phyloP scores from a whole-genome alignment of 2,329 filamentous ascomycete species.

The Fusarium robinianum region DNA sequence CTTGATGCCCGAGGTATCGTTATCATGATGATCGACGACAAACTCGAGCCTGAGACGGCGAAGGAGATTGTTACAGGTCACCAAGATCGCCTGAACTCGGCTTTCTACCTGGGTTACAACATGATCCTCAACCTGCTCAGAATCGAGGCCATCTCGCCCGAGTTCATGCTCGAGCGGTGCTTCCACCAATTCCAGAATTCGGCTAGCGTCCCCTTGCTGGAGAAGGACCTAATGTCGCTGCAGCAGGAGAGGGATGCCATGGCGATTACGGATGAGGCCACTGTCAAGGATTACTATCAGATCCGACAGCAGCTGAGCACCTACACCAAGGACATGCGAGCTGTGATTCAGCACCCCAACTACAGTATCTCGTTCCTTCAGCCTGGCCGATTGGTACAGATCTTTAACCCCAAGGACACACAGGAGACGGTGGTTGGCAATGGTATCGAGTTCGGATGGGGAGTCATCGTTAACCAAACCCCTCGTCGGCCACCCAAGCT shows the following conservation, averaged over 20 bases:
- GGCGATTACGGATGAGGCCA: conserved; percentile 81
- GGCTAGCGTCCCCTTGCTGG: conserved; percentile 79
- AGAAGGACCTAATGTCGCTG: conserved; percentile 79
- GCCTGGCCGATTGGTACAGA: conserved; percentile 81
- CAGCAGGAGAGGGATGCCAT: conserved; percentile 75
- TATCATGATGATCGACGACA: conserved; percentile 99
- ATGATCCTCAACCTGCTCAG: conserved; percentile 97
- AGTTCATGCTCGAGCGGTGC: conserved; percentile 98
- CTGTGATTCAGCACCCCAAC: conserved; percentile 88
- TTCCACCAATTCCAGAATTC: conserved; percentile 99
- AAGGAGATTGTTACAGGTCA: conserved; percentile 95
- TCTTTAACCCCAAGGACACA: conserved; percentile 70
- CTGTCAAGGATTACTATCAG: conserved; percentile 93
- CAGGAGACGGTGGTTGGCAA: conserved; percentile 43
- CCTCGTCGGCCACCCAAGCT: conserved; percentile 68
- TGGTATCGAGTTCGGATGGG: conserved; percentile 84
- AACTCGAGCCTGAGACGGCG: conserved; percentile 92
- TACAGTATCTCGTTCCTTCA: conserved; percentile 86
- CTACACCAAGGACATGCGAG: conserved; percentile 86
- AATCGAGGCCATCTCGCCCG: conserved; percentile 98
- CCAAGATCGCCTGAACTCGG: conserved; percentile 96
- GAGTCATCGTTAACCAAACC: conserved; percentile 77
- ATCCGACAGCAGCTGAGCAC: conserved; percentile 80
- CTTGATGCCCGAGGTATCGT: conserved; percentile 97
- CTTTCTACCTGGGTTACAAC: conserved; percentile 97